Evolutionary conservation across 192 early-diverging fungal species (phyloP).

Genomic region (Coemansia sp.): DNA sequence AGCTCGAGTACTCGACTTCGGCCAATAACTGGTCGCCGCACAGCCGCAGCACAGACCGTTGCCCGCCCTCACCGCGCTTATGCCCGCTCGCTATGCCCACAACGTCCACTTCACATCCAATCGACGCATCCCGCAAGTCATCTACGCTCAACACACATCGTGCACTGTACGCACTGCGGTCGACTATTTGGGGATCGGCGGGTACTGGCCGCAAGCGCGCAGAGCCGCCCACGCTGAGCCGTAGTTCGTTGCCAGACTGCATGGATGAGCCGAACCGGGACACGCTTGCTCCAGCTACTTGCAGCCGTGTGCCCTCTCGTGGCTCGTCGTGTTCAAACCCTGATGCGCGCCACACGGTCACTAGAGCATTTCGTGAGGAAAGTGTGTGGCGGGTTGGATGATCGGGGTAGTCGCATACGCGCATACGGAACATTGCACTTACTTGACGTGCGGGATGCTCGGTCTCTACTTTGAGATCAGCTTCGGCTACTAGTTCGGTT

Average conservation of each 20-base stretch:
- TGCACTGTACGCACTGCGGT: constrained; percentile 24
- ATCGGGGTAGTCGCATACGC: constrained; percentile 49
- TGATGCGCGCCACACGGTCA: constrained; percentile 44
- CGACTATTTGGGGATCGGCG: constrained; percentile 14
- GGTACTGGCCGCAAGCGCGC: constrained; percentile 15
- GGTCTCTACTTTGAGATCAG: not conserved
- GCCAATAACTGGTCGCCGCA: constrained; percentile 13
- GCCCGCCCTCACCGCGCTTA: not conserved
- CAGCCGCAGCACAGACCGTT: constrained; percentile 23
- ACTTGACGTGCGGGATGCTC: constrained; percentile 30
- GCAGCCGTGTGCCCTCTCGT: constrained; percentile 30
- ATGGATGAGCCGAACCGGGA: not conserved
- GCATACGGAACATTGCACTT: constrained; percentile 24
- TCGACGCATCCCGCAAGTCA: constrained; percentile 24
- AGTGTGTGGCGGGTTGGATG: constrained; percentile 11
- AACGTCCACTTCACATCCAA: constrained; percentile 37
- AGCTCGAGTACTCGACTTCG: constrained; percentile 16
- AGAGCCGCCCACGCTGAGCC: constrained; percentile 23
- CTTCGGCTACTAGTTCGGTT: not conserved
- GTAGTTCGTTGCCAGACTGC: not conserved
- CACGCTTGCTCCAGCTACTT: constrained; percentile 28
- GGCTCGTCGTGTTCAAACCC: constrained; percentile 25
- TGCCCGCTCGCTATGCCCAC: constrained; percentile 12
- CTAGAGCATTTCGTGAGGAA: constrained; percentile 9
- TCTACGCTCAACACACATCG: constrained; percentile 28